phyloP scores from a whole-genome alignment of 2,329 filamentous ascomycete genomes.

The Aureobasidium sp. region DNA sequence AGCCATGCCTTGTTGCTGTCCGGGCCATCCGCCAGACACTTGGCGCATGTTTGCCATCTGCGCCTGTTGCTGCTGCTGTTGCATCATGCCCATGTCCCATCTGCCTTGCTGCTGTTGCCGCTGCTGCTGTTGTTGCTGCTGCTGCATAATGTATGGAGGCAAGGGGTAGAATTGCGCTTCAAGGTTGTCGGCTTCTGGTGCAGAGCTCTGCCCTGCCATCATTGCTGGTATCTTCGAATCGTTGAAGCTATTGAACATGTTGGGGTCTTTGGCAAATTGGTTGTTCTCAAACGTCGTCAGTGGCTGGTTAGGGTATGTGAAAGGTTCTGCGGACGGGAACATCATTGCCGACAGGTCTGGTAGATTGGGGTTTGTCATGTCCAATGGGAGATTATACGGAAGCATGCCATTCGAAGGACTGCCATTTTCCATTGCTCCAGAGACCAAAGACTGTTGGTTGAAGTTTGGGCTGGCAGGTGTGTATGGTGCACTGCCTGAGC shows the following conservation, averaged over 20 bases:
- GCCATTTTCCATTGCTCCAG: background rate
- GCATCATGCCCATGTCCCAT: conserved; percentile 6
- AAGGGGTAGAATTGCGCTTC: conserved; percentile 67
- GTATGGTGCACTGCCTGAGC: conserved; percentile 12
- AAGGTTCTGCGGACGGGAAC: conserved; percentile 70
- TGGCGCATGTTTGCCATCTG: conserved; percentile 18
- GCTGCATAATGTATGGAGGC: conserved; percentile 60
- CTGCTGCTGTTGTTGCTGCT: conserved; percentile 23
- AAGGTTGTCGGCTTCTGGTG: conserved; percentile 47
- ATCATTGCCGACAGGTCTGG: conserved; percentile 70
- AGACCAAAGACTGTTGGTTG: background rate
- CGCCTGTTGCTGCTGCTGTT: conserved; percentile 19
- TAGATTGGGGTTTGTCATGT: conserved; percentile 37
- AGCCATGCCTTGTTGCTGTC: conserved; percentile 10
- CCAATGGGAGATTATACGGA: conserved; percentile 5
- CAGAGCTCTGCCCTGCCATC: conserved; percentile 10
- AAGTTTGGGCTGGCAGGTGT: conserved; percentile 14
- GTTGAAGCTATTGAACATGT: conserved; percentile 9
- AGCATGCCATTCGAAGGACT: conserved; percentile 14
- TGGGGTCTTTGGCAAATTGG: conserved; percentile 27
- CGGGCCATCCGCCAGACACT: conserved; percentile 19
- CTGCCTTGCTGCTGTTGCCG: conserved; percentile 18
- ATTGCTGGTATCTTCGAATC: conserved; percentile 3
- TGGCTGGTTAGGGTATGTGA: conserved; percentile 71
- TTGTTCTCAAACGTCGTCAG: conserved; percentile 51